Evolutionary conservation across 208 protist genomes (phyloP), one percentile per base, ranked within the genome.

Genomic region (Acanthamoeba rhysodes): DNA sequence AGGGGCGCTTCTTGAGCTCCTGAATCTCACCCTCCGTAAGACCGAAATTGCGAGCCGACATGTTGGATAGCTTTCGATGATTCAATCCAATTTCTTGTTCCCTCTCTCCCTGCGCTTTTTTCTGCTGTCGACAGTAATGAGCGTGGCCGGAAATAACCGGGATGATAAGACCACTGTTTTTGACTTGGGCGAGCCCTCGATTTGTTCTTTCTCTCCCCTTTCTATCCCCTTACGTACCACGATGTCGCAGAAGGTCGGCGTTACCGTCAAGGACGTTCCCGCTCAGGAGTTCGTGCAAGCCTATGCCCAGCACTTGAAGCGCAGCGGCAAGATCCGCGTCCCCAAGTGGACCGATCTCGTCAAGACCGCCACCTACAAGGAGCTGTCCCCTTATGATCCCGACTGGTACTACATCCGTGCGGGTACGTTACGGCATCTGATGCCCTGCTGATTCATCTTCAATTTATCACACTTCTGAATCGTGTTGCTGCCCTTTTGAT

Each of bases 321-420:
- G 98, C 93, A 95, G 57, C 72, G 96, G 96, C 88, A 96, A 98
- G 94, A 76, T 98, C 41, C 37, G 92, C 53, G 90, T 99, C 87
- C 99, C 99, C 94, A 98, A 98, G 96, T 99, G 99, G 98, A 98
- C 98, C 85, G 99, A 99, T 96, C 97, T 99, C 97, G 98, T 99
- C 93, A 99, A 99, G 98, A 99, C 99, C 90, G 99, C 98, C 80
- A 97, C 97, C 95, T 97, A 98, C 96, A 99, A 99, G 97, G 99
- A 99, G 97, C 98, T 99, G 87, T 98, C 98, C 95, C 99, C 99
- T 88, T 98, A 98, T 96, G 99, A 99, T 98, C 97, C 98, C 93
- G 99, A 99, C 98, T 99, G 99, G 99, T 99, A 99, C 97, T 99
- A 99, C 98, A 98, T 99, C 97, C 99, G 99, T 95, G 98, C 97